Percentiles rank a stretch among this genome's conserved stretches.
These are phyloP conservation scores for Cicer yamashitae DNA, from an alignment of 306 rosid species.

Conservation along the genomic window DNA sequence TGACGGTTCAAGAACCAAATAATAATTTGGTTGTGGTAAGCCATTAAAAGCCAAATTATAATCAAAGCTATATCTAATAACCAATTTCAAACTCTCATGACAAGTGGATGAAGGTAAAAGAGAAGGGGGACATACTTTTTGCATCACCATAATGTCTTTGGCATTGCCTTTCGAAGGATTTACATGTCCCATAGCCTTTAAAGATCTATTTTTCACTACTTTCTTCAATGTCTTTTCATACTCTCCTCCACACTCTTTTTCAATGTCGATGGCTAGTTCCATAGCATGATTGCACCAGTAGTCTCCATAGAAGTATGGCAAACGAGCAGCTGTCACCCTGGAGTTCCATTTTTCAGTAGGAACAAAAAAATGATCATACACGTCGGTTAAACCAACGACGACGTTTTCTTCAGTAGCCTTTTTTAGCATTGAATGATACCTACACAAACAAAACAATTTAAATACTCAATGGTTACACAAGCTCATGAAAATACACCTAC, in stretches of 20 bases:
- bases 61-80: too few relatives aligned
- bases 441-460: conserved; percentile 39
- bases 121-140: conserved; percentile 46
- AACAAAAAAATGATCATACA: conserved; percentile 63
- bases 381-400: conserved; percentile 53
- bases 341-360: conserved; percentile 44
- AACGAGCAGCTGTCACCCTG: conserved; percentile 63
- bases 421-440: conserved; percentile 60
- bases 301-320: conserved; percentile 81
- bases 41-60: too few relatives aligned
- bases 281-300: conserved; percentile 59
- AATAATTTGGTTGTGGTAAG: too few relatives aligned
- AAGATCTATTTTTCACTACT: conserved; percentile 43
- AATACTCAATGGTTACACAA: conserved; percentile 3
- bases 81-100: too few relatives aligned
- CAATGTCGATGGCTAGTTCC: conserved; percentile 46
- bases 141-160: conserved; percentile 69
- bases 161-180: conserved; percentile 50
- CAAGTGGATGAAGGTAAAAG: conserved; percentile 13
- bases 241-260: conserved; percentile 42
- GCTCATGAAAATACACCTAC: not conserved
- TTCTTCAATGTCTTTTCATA: conserved; percentile 25
- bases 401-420: conserved; percentile 64
- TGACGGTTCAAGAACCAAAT: too few relatives aligned
- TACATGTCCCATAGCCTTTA: conserved; percentile 62